These are phyloP conservation scores for Lichtheimia hyalospora DNA, from an alignment of 371 early-diverging fungal genomes.

Conservation along the genomic window DNA sequence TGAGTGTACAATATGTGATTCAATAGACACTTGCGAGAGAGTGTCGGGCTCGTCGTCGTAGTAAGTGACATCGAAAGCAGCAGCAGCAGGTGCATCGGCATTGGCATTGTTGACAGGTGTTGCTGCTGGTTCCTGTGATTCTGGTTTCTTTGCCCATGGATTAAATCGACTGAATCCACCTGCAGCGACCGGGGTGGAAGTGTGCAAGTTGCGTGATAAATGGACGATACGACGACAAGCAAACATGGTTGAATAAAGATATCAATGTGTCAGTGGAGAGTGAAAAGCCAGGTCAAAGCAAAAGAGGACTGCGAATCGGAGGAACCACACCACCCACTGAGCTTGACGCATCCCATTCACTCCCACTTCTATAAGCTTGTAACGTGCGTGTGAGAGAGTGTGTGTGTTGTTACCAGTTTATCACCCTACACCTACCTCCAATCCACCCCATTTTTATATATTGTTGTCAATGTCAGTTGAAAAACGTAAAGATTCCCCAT, in stretches of 20 bases:
- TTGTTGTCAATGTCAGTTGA: slow-evolving; percentile 28
- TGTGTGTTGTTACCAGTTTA: neutral
- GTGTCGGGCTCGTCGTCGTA: slow-evolving; percentile 3
- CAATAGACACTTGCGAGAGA: slow-evolving; percentile 3
- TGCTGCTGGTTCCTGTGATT: slow-evolving; percentile 11
- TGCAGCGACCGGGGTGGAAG: slow-evolving; percentile 21
- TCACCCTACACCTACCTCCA: neutral
- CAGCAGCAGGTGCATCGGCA: neutral
- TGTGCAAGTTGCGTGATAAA: slow-evolving; percentile 20
- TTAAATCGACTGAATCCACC: slow-evolving; percentile 41
- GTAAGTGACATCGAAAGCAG: slow-evolving; percentile 4
- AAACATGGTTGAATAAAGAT: slow-evolving; percentile 2
- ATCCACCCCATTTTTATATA: neutral
- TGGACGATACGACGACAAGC: slow-evolving; percentile 7
- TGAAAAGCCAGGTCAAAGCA: too few species aligned
- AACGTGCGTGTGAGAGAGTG: too few species aligned
- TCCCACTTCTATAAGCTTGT: too few species aligned
- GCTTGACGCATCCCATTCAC: too few species aligned
- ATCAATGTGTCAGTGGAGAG: too few species aligned
- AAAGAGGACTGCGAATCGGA: too few species aligned
- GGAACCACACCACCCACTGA: too few species aligned
- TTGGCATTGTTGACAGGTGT: slow-evolving; percentile 20
- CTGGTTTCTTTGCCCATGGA: slow-evolving; percentile 44
- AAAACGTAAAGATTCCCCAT: slow-evolving; percentile 51
- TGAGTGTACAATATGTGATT: neutral